These are phyloP conservation scores for Wickerhamomyces sydowiorum DNA, from an alignment of 805 yeast species.

Conservation along the genomic window DNA sequence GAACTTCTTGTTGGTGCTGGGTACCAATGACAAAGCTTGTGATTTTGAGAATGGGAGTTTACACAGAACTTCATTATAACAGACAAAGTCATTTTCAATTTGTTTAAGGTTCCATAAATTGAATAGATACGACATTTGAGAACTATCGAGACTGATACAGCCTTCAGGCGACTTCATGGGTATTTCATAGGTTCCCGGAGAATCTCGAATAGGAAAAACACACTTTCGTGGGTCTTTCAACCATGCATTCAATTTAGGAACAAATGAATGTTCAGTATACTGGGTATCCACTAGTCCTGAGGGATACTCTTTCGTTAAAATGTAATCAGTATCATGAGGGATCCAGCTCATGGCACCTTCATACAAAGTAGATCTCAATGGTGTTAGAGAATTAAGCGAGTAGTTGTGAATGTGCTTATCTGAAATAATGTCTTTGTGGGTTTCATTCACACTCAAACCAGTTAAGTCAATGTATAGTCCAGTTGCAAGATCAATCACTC, in stretches of 20 bases:
- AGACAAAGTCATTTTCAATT: neutral
- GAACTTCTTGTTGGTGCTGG: neutral
- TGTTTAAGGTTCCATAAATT: no score
- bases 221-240: neutral
- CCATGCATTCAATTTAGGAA: neutral
- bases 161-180: no score
- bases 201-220: no score
- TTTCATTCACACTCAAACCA: slow-evolving; percentile 26
- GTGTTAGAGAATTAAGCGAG: slow-evolving; percentile 2
- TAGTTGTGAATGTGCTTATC: slow-evolving; percentile 7
- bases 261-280: neutral
- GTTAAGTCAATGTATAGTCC: slow-evolving; percentile 60
- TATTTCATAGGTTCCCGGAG: no score
- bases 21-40: neutral
- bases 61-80: neutral
- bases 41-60: neutral
- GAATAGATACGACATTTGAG: no score
- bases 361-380: slow-evolving; percentile 6
- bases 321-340: slow-evolving; percentile 3
- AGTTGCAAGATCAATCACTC: slow-evolving; percentile 53
- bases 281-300: neutral
- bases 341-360: slow-evolving; percentile 6
- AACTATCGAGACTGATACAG: no score
- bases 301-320: slow-evolving; percentile 5
- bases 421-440: neutral